A percentile compares a stretch with the other conserved stretches of the same genome.
Conservation (phyloP, 192 early-diverging fungal genomes). For the Linnemannia elongata region DNA sequence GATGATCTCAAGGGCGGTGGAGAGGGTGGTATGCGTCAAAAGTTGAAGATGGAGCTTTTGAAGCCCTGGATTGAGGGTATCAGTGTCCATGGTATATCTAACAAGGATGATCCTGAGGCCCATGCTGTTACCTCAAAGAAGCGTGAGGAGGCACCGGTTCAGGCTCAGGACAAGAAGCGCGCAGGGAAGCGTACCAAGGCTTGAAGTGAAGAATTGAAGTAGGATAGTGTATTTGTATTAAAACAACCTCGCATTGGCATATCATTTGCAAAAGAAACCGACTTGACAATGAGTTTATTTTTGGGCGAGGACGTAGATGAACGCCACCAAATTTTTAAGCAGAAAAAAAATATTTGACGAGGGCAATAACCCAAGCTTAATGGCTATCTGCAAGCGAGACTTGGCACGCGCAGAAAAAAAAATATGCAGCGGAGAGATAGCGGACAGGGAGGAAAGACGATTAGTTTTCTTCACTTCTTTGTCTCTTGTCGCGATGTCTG, state of each 20-base stretch:
- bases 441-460: too few relatives aligned
- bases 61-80: slow-evolving; percentile 68
- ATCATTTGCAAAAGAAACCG: too few relatives aligned
- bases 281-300: too few relatives aligned
- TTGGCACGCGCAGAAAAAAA: too few relatives aligned
- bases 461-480: too few relatives aligned
- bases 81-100: slow-evolving; percentile 54
- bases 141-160: slow-evolving; percentile 18
- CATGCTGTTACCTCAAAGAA: slow-evolving; percentile 24
- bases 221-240: slow-evolving; percentile 17
- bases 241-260: neutral
- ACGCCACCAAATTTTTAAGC: too few relatives aligned
- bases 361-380: too few relatives aligned
- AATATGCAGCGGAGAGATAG: too few relatives aligned
- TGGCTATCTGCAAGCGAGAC: too few relatives aligned
- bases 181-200: slow-evolving; percentile 28
- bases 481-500: too few relatives aligned
- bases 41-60: slow-evolving; percentile 70
- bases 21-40: slow-evolving; percentile 72
- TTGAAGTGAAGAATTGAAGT: neutral
- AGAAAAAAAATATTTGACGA: too few relatives aligned
- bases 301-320: too few relatives aligned
- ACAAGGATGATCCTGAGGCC: slow-evolving; percentile 41
- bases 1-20: slow-evolving; percentile 63
- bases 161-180: slow-evolving; percentile 13